Percentiles rank a stretch among this genome's conserved stretches.
Conservation (phyloP, 441 rosid genomes). For the Erysimum cheiri region DNA sequence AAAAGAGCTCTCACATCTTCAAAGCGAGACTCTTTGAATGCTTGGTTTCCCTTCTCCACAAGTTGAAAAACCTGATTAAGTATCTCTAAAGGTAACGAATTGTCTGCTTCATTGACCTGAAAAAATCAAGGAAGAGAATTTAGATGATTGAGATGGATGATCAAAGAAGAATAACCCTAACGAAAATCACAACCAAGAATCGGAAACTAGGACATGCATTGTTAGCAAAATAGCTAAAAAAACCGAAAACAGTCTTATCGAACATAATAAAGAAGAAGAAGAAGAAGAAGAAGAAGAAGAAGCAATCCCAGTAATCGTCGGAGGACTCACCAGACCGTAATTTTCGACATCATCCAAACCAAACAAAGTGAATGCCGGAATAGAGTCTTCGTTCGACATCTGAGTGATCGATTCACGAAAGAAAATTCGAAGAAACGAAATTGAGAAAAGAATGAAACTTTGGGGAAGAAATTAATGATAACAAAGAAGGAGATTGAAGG, state of each 20-base stretch:
- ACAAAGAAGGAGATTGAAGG: slow-evolving; percentile 24
- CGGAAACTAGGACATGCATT: slow-evolving; percentile 8
- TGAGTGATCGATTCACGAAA: slow-evolving; percentile 12
- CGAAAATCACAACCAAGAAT: background rate
- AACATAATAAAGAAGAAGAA: background rate
- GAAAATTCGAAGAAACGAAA: background rate
- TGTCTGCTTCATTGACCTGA: slow-evolving; percentile 76
- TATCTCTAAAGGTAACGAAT: slow-evolving; percentile 62
- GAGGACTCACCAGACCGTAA: slow-evolving; percentile 54
- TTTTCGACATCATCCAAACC: slow-evolving; percentile 67
- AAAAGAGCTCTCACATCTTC: slow-evolving; percentile 59
- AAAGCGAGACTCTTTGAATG: slow-evolving; percentile 65
- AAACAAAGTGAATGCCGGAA: slow-evolving; percentile 46
- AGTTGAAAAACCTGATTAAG: slow-evolving; percentile 65
- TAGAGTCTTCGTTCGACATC: slow-evolving; percentile 55
- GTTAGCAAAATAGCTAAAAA: slow-evolving; percentile 29
- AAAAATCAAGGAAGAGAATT: slow-evolving; percentile 11
- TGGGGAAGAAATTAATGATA: background rate
- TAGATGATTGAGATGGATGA: background rate
- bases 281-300: background rate
- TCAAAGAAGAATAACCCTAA: background rate
- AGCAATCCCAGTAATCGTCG: background rate
- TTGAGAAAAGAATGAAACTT: slow-evolving; percentile 23
- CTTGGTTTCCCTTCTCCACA: slow-evolving; percentile 67
- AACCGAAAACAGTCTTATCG: slow-evolving; percentile 8